Evolutionary conservation across 2,329 filamentous ascomycete genomes (phyloP).

Genomic region (Nothopassalora personata): DNA sequence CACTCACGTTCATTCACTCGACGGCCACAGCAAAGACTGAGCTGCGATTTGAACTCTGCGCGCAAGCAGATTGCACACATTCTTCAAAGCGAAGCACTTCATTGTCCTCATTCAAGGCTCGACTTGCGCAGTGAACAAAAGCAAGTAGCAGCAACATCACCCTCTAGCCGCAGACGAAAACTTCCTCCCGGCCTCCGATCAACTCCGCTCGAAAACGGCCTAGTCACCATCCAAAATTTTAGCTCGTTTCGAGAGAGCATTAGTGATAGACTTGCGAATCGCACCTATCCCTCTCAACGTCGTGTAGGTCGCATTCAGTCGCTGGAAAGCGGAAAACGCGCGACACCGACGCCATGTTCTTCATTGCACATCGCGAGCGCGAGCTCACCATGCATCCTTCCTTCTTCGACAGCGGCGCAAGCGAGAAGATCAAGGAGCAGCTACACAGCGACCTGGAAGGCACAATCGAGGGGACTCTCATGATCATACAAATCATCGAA

Average conservation of each 20-base stretch:
- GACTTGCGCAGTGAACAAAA: not conserved
- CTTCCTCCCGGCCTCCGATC: not conserved
- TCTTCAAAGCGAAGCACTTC: not conserved
- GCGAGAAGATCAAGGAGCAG: conserved; percentile 82
- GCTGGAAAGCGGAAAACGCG: not conserved
- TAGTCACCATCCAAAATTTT: not conserved
- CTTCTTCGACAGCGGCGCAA: conserved; percentile 91
- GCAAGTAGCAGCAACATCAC: not conserved
- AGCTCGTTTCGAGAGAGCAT: not conserved
- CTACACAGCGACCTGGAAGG: conserved; percentile 92
- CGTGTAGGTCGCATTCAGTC: not conserved
- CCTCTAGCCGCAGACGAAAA: not conserved
- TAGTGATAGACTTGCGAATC: not conserved
- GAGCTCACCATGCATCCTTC: conserved; percentile 93
- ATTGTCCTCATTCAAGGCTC: not conserved
- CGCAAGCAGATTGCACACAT: not conserved
- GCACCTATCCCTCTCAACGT: not conserved
- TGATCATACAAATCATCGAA: conserved; percentile 97
- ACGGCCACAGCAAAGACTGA: not conserved
- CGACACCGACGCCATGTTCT: conserved; percentile 66
- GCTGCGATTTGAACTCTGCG: not conserved
- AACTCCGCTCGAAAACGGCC: not conserved
- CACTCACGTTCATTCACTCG: not conserved
- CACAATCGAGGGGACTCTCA: conserved; percentile 90
- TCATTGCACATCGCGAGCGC: conserved; percentile 94